phyloP scores from a whole-genome alignment of 495 filamentous ascomycete species.

The Hyaloscypha finlandica region DNA sequence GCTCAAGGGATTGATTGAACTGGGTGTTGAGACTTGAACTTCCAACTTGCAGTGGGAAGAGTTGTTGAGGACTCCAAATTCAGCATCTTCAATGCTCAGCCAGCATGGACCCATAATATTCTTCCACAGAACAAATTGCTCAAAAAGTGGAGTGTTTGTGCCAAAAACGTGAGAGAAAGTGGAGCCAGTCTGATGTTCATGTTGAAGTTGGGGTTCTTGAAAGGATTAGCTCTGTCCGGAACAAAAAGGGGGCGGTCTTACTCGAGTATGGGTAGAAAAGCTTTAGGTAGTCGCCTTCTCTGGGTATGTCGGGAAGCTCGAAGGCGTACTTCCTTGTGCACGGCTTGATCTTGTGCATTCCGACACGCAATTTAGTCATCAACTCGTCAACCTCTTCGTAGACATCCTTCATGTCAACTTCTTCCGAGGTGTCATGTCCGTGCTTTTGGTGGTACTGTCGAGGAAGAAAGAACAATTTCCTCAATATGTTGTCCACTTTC shows the following conservation, averaged over 20 bases:
- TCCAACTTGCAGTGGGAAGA: constrained; percentile 97
- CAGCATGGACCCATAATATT: constrained; percentile 98
- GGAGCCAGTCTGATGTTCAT: constrained; percentile 73
- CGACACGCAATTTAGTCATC: constrained; percentile 80
- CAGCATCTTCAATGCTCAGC: constrained; percentile 81
- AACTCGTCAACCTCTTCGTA: constrained; percentile 83
- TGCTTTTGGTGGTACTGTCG: constrained; percentile 61
- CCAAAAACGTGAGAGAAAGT: constrained; percentile 96
- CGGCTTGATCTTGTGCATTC: constrained; percentile 90
- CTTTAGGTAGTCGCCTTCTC: constrained; percentile 89
- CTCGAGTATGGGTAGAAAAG: constrained; percentile 86
- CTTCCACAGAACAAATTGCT: constrained; percentile 98
- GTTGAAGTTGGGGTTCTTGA: constrained; percentile 55
- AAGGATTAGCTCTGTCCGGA: constrained; percentile 13
- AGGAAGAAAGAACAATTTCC: constrained; percentile 92
- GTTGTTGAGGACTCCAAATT: constrained; percentile 84
- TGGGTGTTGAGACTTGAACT: constrained; percentile 75
- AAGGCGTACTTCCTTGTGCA: constrained; percentile 94
- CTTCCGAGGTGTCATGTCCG: constrained; percentile 71
- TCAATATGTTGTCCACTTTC: constrained; percentile 91
- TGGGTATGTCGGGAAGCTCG: constrained; percentile 83
- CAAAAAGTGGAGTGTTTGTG: constrained; percentile 89
- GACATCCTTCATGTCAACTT: constrained; percentile 87
- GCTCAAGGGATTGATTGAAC: constrained; percentile 64
- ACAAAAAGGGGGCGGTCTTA: constrained; percentile 20